phyloP scores from a whole-genome alignment of 1,284 basidiomycete genomes.

The Cutaneotrichosporon daszewskae region DNA sequence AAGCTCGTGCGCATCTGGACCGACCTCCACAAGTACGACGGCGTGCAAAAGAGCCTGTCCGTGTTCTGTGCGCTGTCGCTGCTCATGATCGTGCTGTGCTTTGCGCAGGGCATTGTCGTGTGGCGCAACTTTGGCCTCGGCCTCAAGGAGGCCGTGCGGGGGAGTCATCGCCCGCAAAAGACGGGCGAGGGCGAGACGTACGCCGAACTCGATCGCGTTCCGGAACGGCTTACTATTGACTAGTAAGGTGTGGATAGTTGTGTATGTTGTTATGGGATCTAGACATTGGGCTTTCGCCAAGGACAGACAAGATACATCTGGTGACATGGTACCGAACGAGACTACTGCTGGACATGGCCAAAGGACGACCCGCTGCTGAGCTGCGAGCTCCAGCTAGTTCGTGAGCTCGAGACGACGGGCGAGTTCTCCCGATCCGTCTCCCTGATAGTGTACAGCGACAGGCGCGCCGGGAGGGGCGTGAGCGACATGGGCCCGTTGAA shows the following conservation, averaged over 20 bases:
- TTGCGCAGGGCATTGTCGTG: conserved; percentile 65
- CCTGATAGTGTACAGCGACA: neutral
- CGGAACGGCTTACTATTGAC: conserved; percentile 4
- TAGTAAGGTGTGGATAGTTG: neutral
- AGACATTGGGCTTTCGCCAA: neutral
- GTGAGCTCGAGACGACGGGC: no score
- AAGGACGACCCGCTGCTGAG: no score
- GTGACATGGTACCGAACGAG: neutral
- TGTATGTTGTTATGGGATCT: neutral
- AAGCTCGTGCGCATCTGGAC: conserved; percentile 58
- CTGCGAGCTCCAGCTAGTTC: no score
- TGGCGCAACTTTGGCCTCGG: conserved; percentile 44
- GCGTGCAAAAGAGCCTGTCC: conserved; percentile 36
- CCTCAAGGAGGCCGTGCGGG: conserved; percentile 28
- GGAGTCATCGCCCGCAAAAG: neutral
- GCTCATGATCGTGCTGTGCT: conserved; percentile 64
- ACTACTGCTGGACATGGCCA: neutral
- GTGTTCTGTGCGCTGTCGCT: conserved; percentile 56
- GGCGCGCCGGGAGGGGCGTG: no score
- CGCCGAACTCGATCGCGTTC: neutral
- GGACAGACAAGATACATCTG: no score
- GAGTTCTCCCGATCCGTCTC: no score
- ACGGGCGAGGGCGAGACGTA: neutral
- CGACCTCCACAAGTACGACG: neutral
- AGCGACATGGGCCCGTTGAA: neutral